These are phyloP conservation scores for Diaporthe longicolla DNA, from an alignment of 2,329 filamentous ascomycete genomes.

Conservation along the genomic window DNA sequence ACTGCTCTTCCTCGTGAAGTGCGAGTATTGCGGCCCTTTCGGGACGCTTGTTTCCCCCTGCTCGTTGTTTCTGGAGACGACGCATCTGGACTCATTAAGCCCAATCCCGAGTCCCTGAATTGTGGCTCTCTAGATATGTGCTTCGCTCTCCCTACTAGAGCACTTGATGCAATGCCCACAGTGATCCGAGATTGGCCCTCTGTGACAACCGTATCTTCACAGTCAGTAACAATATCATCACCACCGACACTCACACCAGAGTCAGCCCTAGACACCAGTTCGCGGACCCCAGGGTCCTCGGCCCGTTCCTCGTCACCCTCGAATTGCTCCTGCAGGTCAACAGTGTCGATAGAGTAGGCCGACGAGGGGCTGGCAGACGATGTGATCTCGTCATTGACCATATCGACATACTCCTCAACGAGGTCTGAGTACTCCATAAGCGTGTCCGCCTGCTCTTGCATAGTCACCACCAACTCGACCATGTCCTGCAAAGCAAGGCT, in stretches of 20 bases:
- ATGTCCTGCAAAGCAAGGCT: constrained; percentile 23
- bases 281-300: not conserved
- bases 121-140: not conserved
- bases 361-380: not conserved
- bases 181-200: not conserved
- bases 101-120: constrained; percentile 7
- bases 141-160: not conserved
- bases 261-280: constrained; percentile 18
- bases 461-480: constrained; percentile 7
- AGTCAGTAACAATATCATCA: not conserved
- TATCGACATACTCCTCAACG: constrained; percentile 4
- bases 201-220: not conserved
- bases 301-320: not conserved
- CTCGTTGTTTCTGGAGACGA: not conserved
- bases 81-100: not conserved
- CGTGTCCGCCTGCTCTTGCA: constrained; percentile 20
- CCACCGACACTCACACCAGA: constrained; percentile 18
- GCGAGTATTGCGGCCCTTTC: not conserved
- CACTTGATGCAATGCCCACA: not conserved
- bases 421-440: constrained; percentile 30
- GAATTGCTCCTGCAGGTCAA: not conserved
- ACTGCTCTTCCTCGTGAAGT: not conserved
- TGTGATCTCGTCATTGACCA: constrained; percentile 12
- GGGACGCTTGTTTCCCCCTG: not conserved
- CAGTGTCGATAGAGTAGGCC: not conserved